Evolutionary conservation across 441 rosid species (phyloP).

Genomic region (Gossypium aridum): DNA sequence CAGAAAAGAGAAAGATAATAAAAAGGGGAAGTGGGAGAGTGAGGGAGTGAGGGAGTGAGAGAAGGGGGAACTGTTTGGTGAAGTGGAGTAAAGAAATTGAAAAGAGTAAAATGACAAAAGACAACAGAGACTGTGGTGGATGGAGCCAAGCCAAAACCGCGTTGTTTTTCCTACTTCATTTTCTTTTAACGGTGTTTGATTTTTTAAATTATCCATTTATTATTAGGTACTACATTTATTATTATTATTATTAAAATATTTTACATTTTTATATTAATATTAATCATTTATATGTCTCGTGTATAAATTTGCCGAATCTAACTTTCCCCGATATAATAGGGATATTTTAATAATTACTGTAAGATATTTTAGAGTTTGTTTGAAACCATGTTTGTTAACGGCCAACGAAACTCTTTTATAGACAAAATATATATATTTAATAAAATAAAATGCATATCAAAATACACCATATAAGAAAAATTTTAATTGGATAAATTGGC

Average conservation of each 20-base stretch:
- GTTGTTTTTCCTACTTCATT: background rate
- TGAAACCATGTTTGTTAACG: background rate
- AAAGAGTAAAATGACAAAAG: background rate
- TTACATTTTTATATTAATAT: too few relatives aligned
- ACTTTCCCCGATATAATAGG: slow-evolving; percentile 6
- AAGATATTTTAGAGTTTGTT: background rate
- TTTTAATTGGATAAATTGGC: too few relatives aligned
- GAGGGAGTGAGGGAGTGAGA: background rate
- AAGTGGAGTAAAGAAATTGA: background rate
- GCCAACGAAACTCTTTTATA: background rate
- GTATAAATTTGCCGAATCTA: too few relatives aligned
- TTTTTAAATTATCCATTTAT: too few relatives aligned
- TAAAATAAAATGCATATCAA: too few relatives aligned
- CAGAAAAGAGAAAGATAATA: background rate
- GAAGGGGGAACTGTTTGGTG: background rate
- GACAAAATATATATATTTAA: too few relatives aligned
- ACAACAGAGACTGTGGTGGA: background rate
- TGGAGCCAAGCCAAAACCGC: background rate
- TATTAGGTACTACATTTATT: too few relatives aligned
- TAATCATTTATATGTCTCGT: too few relatives aligned
- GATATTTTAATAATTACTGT: slow-evolving; percentile 6
- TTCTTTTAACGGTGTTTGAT: too few relatives aligned
- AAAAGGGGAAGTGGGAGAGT: background rate
- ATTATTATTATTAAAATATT: too few relatives aligned
- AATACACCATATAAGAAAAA: too few relatives aligned